Percentiles rank a stretch among this genome's conserved stretches.
Conservation (phyloP, 2,329 filamentous ascomycete species). For the Penicillium sp. region DNA sequence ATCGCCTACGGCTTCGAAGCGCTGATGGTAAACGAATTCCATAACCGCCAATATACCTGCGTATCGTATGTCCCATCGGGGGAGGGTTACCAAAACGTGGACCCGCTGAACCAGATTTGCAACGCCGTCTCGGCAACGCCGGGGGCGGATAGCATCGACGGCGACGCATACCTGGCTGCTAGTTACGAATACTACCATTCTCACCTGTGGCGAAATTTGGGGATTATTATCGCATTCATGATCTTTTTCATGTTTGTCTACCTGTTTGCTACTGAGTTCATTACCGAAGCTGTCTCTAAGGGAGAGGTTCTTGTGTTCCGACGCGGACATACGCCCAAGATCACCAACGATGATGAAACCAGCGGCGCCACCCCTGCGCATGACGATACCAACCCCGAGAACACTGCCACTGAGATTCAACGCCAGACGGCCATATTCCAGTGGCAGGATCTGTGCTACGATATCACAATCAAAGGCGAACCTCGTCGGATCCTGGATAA, state of each 20-base stretch:
- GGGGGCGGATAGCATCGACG: constrained; percentile 59
- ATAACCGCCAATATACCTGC: constrained; percentile 62
- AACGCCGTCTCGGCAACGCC: constrained; percentile 60
- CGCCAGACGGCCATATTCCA: constrained; percentile 79
- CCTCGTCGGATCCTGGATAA: constrained; percentile 77
- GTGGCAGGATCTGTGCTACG: constrained; percentile 83
- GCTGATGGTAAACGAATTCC: constrained; percentile 81
- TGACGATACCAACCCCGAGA: not conserved
- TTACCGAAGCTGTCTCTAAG: constrained; percentile 70
- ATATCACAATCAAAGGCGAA: constrained; percentile 79
- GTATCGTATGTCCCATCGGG: constrained; percentile 48
- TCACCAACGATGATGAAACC: constrained; percentile 1
- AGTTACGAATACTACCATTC: constrained; percentile 61
- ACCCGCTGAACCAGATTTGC: constrained; percentile 55
- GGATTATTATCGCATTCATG: constrained; percentile 68
- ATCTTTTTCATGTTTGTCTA: constrained; percentile 64
- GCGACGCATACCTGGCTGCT: constrained; percentile 60
- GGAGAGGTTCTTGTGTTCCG: constrained; percentile 76
- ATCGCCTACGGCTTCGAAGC: constrained; percentile 79
- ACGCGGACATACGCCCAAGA: constrained; percentile 45
- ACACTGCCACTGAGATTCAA: constrained; percentile 52
- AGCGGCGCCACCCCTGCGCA: not conserved
- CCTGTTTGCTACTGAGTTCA: constrained; percentile 46
- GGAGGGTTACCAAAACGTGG: constrained; percentile 42
- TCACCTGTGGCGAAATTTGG: constrained; percentile 71